phyloP scores from a whole-genome alignment of 768 basidiomycete species.

The Tulasnella sp. region DNA sequence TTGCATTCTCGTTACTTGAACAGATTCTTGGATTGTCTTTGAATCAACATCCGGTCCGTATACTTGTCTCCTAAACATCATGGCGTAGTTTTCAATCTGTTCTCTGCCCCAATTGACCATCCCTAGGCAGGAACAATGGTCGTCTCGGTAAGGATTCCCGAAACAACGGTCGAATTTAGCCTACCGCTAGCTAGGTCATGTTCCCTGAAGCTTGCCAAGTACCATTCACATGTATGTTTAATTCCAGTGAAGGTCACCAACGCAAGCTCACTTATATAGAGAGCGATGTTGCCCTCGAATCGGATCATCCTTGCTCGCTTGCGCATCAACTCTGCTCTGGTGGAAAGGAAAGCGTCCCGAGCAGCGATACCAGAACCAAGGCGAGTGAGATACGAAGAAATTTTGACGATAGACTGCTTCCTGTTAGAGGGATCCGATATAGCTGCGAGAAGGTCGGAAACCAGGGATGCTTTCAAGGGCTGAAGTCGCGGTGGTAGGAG shows the following conservation, averaged over 20 bases:
- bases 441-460: slow-evolving; percentile 63
- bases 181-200: slow-evolving; percentile 88
- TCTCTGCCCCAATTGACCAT: slow-evolving; percentile 93
- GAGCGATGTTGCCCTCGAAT: slow-evolving; percentile 82
- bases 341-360: slow-evolving; percentile 73
- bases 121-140: slow-evolving; percentile 45
- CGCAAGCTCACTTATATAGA: slow-evolving; percentile 83
- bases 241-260: slow-evolving; percentile 90
- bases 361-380: slow-evolving; percentile 76
- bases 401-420: slow-evolving; percentile 66
- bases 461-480: slow-evolving; percentile 62
- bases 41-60: slow-evolving; percentile 75
- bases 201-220: slow-evolving; percentile 90
- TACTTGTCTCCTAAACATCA: slow-evolving; percentile 86
- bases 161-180: slow-evolving; percentile 37
- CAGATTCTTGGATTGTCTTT: slow-evolving; percentile 69
- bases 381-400: slow-evolving; percentile 69
- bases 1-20: slow-evolving; percentile 71
- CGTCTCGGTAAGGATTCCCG: neutral
- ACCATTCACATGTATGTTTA: slow-evolving; percentile 98
- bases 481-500: slow-evolving; percentile 52
- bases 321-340: slow-evolving; percentile 69
- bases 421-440: slow-evolving; percentile 73
- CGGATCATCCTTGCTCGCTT: slow-evolving; percentile 79
- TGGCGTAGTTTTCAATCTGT: slow-evolving; percentile 77